phyloP scores from a whole-genome alignment of 2,329 filamentous ascomycete genomes.

The Epichloe amarillans region DNA sequence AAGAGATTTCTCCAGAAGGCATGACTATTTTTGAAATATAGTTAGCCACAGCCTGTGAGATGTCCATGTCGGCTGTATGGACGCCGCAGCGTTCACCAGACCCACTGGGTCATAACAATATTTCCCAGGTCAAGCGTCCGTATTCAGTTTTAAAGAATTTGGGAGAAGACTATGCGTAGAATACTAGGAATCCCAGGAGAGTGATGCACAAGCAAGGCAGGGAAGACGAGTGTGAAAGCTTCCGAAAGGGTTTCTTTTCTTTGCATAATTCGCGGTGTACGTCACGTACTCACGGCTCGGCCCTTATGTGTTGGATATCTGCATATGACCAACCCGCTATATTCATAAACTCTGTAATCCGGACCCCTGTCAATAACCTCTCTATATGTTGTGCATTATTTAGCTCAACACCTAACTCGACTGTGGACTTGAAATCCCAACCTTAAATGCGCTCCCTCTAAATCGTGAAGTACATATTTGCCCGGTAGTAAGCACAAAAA shows the following conservation, averaged over 20 bases:
- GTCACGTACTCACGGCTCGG: neutral
- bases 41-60: conserved; percentile 81
- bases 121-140: neutral
- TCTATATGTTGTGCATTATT: neutral
- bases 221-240: neutral
- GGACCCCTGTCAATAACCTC: neutral
- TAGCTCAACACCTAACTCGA: neutral
- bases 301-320: neutral
- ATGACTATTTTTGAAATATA: conserved; percentile 97
- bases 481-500: neutral
- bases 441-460: neutral
- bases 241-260: neutral
- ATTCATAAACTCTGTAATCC: neutral
- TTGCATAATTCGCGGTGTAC: neutral
- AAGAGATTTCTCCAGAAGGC: conserved; percentile 51
- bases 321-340: conserved; percentile 1
- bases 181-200: neutral
- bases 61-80: conserved; percentile 53
- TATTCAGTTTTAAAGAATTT: neutral
- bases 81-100: neutral
- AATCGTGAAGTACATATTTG: neutral
- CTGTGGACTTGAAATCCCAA: too few species aligned
- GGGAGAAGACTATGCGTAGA: neutral
- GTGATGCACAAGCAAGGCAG: neutral
- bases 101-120: neutral